phyloP scores from a whole-genome alignment of 805 yeast species.

The Candida silvicultrix region DNA sequence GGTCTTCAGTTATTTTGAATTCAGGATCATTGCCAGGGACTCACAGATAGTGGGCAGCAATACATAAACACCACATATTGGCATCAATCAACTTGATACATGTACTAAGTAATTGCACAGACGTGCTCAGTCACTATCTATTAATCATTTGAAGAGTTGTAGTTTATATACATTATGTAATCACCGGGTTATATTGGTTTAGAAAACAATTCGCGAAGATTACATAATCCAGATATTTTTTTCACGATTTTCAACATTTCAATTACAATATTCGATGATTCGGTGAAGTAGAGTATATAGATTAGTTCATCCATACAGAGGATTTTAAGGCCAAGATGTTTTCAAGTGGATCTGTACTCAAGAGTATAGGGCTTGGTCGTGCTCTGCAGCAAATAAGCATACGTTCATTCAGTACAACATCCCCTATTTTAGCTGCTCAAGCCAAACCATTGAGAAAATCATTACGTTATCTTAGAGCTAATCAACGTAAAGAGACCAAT shows the following conservation, averaged over 20 bases:
- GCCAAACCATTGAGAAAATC: conserved; percentile 9
- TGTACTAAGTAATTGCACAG: no score
- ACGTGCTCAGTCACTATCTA: no score
- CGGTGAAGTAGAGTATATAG: no score
- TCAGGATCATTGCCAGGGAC: no score
- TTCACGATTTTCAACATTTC: not conserved
- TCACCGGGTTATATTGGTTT: not conserved
- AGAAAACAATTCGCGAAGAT: not conserved
- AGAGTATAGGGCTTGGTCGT: not conserved
- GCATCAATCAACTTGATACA: no score
- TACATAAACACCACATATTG: not conserved
- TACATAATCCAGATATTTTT: not conserved
- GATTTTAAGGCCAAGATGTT: not conserved
- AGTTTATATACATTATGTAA: not conserved
- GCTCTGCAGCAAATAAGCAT: not conserved
- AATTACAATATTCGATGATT: no score
- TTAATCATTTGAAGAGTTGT: no score
- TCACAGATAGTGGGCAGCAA: no score
- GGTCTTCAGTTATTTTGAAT: no score
- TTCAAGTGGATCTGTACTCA: not conserved
- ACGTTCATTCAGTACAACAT: conserved; percentile 10
- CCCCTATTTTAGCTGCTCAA: conserved; percentile 6
- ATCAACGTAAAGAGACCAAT: conserved; percentile 20
- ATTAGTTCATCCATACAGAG: no score
- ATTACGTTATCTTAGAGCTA: conserved; percentile 15